These are phyloP conservation scores for Berberis thunbergii DNA, from an alignment of 164 flowering plant genomes.

Conservation along the genomic window DNA sequence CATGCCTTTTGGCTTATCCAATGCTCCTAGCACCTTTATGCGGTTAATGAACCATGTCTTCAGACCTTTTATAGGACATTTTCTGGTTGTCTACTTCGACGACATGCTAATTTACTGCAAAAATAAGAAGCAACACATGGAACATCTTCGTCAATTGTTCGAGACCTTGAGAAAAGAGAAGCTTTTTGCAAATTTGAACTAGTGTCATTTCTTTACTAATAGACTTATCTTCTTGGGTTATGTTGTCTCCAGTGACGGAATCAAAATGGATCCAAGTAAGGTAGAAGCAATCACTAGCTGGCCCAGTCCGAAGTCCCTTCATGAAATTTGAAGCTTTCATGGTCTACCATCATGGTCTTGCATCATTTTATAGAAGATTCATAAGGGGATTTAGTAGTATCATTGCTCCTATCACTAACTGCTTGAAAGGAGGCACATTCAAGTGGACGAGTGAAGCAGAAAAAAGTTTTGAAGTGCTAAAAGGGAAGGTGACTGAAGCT, in stretches of 20 bases:
- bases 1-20: no score
- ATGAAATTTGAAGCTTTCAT: background rate
- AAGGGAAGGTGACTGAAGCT: background rate
- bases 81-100: no score
- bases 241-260: background rate
- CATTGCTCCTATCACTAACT: background rate
- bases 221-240: background rate
- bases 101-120: no score
- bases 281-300: background rate
- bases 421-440: background rate
- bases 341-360: conserved; percentile 4
- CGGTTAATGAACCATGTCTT: no score
- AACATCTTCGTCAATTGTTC: no score
- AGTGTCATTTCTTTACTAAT: no score
- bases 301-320: background rate
- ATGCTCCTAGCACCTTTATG: no score
- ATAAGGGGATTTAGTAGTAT: background rate
- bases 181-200: no score
- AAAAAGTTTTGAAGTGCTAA: background rate
- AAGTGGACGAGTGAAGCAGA: background rate
- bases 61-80: no score
- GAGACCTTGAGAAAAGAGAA: no score
- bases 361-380: background rate
- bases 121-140: no score
- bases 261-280: background rate